Percentiles rank a stretch among this genome's conserved stretches.
Evolutionary conservation across 2,329 filamentous ascomycete species (phyloP).

Genomic region (Corniculantispora saksenae): DNA sequence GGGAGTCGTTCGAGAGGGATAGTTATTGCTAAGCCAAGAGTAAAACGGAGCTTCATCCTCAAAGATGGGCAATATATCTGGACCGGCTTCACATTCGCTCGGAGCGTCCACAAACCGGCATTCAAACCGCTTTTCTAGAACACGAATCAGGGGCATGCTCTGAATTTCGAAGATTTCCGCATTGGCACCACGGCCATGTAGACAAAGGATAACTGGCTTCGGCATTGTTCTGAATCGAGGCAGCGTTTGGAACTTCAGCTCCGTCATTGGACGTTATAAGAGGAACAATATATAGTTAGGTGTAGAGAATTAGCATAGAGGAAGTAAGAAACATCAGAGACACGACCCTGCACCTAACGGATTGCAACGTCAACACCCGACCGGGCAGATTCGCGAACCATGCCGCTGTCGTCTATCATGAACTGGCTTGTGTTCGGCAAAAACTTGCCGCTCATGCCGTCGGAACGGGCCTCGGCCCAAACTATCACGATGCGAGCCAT

Average conservation of each 20-base stretch:
- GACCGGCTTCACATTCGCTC: slow-evolving; percentile 3
- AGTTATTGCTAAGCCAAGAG: neutral
- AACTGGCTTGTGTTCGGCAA: neutral
- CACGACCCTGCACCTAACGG: too few relatives aligned
- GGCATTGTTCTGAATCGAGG: neutral
- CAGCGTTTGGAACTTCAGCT: neutral
- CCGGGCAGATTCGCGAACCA: neutral
- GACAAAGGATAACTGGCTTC: slow-evolving; percentile 5
- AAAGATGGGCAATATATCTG: slow-evolving; percentile 4
- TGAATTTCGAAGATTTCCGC: slow-evolving; percentile 14
- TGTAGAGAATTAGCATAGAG: too few relatives aligned
- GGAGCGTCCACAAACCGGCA: slow-evolving; percentile 2
- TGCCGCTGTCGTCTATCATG: too few relatives aligned
- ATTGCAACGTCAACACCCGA: too few relatives aligned
- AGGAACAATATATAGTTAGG: too few relatives aligned
- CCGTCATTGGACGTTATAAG: neutral
- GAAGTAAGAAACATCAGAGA: too few relatives aligned
- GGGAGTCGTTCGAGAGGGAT: neutral
- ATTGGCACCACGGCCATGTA: slow-evolving; percentile 7
- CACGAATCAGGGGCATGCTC: neutral
- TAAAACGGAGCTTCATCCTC: slow-evolving; percentile 14
- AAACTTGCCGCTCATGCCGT: neutral
- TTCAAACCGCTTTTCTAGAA: neutral
- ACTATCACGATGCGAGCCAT: neutral
- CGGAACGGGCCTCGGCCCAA: too few relatives aligned